Evolutionary conservation across 2,329 filamentous ascomycete species (phyloP), one percentile per base, ranked within the genome.

Genomic region (Stemphylium beticola): DNA sequence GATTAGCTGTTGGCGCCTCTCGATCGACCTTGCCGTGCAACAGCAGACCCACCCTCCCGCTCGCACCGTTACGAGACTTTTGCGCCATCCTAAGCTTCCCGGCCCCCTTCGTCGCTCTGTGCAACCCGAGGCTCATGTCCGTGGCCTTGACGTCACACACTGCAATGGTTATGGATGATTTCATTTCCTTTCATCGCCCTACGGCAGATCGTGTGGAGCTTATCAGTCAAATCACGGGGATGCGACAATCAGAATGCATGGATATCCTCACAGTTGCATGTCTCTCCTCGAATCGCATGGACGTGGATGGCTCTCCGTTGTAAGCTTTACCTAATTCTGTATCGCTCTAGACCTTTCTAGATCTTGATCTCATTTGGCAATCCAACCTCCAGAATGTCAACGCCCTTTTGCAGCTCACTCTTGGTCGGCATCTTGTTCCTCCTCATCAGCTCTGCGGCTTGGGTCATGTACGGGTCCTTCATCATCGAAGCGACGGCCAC

Each of bases 401-500:
- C 74, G 0, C 89, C 90, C 45, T 81, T 82, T 71, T 88, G 76
- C 42, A 98, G 77, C 71, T 96, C 85, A 58, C 79, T 86, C 85
- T 96, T 97, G 49, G 79, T 82, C 1, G 90, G 88, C 92, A 98
- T 96, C 76, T 86, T 90, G 33, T 86, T 86, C 60, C 86, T 80
- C 56, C 88, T 83, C 91, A 98, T 96, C 77, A 98, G 78, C 80
- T 96, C 91, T 1, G 90, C 89, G 46, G 84, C 84, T 78, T 97
- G 91, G 20, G 55, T 62, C 59, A 64, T 61, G 51, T 90, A 85
- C 0, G 95, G 95, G 74, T 99, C 95, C 78, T 86, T 87, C 61
- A 89, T 88, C 92, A 97, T 97, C 54, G 86, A 93, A 0, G 92
- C 92, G 66, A 97, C 90, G 0, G 95, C 95, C 11, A 97, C 90